Base-by-base conservation (phyloP, 2,329 filamentous ascomycete genomes). In the Diaporthe ilicicola region DNA sequence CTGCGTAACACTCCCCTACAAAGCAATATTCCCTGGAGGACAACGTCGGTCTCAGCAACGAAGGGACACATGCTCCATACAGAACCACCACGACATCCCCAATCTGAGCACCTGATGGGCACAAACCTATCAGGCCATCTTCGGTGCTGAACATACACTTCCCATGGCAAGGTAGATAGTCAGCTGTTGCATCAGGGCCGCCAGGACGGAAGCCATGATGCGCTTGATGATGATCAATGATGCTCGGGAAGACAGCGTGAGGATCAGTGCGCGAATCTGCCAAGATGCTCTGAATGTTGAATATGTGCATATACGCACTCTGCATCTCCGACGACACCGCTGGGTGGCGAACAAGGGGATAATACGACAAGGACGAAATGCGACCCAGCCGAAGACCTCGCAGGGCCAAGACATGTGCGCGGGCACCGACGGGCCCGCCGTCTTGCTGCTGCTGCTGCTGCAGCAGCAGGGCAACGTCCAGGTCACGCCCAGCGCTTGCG, bases 21-120 rank as follows among this genome's bases (percentile, higher is more conserved):
- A 54, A 54, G 51, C 4, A 34, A 34, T 54, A n/a, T 19, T 34
- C 29, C 29, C 51, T 19, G 1, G 19, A 54, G 29, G 51, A 34
- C 51, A 34, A 34, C 29, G 29, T 54, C 8, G 51, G 29, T 54
- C 51, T 32, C 19, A 54, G 17, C 51, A 54, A 22, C 17, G 51
- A 54, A 9, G 51, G 51, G 9, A 54, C 51, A 54, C 19, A 10
- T 54, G 51, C 51, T 17, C 51, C 51, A 54, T 54, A 54, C 51
- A 54, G 5, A 54, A 54, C 29, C 19, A 54, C 51, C 27, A 54
- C 51, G 13, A 54, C 13, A 5, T 54, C 51, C 29, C 51, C 51
- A 54, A 54, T 54, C 51, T 54, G 15, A 54, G 51, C 51, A 54
- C 51, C 51, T 34, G 51, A 34, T 13, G 51, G 51, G 51, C 51